Evolutionary conservation across 768 basidiomycete genomes (phyloP).

Genomic region (Pisolithus marmoratus): DNA sequence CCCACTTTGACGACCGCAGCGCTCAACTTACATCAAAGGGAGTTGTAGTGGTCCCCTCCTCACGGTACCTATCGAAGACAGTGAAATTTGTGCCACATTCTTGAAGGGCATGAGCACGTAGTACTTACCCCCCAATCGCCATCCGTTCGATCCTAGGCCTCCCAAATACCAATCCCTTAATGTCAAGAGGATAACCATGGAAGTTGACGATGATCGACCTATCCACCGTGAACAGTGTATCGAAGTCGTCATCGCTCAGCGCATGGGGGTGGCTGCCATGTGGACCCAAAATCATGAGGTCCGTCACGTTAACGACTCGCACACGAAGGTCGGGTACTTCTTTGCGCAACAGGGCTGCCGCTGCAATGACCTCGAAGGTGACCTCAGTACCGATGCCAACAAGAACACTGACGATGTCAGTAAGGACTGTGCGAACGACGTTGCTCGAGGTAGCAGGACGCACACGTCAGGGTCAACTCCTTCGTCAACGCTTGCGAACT

Average conservation of each 20-base stretch:
- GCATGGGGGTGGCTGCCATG: constrained; percentile 74
- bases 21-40: constrained; percentile 59
- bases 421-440: neutral
- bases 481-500: constrained; percentile 69
- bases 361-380: constrained; percentile 85
- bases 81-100: constrained; percentile 1
- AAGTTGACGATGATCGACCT: constrained; percentile 75
- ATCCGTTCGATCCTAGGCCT: constrained; percentile 45
- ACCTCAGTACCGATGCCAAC: constrained; percentile 86
- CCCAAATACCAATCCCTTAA: constrained; percentile 61
- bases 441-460: constrained; percentile 11
- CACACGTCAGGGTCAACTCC: constrained; percentile 71
- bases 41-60: constrained; percentile 77
- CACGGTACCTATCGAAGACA: constrained; percentile 38
- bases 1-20: neutral
- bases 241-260: constrained; percentile 54
- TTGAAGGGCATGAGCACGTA: constrained; percentile 1
- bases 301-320: constrained; percentile 85
- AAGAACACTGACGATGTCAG: constrained; percentile 45
- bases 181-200: constrained; percentile 74
- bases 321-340: constrained; percentile 68
- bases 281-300: constrained; percentile 76
- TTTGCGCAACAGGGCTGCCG: constrained; percentile 72
- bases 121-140: constrained; percentile 47
- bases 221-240: constrained; percentile 66